Percentiles rank a stretch among this genome's conserved stretches.
phyloP scores from a whole-genome alignment of 805 yeast genomes.

The Ogataea nonfermentans region DNA sequence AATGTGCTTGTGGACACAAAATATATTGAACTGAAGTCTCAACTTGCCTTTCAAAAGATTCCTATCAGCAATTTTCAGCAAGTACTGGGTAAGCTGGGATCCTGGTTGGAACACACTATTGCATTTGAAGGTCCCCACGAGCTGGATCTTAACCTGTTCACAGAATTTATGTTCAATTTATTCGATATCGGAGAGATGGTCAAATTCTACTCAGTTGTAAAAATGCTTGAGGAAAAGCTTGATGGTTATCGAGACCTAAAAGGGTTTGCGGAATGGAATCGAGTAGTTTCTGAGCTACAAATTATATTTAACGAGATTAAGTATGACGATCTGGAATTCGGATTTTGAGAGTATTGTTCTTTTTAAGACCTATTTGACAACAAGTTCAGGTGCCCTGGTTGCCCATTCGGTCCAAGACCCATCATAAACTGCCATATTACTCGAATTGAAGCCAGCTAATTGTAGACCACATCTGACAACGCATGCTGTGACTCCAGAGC shows the following conservation, averaged over 20 bases:
- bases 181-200: conserved; percentile 21
- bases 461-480: conserved; percentile 75
- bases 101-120: conserved; percentile 29
- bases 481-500: conserved; percentile 95
- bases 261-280: conserved; percentile 24
- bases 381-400: conserved; percentile 61
- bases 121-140: conserved; percentile 23
- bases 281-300: conserved; percentile 17
- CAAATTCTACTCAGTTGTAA: conserved; percentile 20
- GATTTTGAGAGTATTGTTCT: conserved; percentile 6
- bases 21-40: conserved; percentile 10
- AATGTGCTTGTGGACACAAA: conserved; percentile 8
- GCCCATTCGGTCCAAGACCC: conserved; percentile 94
- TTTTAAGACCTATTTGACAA: conserved; percentile 40
- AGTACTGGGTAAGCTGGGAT: conserved; percentile 14
- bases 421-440: conserved; percentile 64
- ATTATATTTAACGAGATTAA: conserved; percentile 13
- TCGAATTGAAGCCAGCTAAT: conserved; percentile 44
- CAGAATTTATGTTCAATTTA: conserved; percentile 29
- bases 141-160: conserved; percentile 28
- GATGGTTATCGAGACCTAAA: neutral
- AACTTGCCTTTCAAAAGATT: conserved; percentile 26
- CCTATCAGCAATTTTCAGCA: conserved; percentile 17
- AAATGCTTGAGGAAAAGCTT: conserved; percentile 17
- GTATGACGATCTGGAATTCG: conserved; percentile 16